Conservation (phyloP, 139 green algal species). For the Coccomyxa sp. region DNA sequence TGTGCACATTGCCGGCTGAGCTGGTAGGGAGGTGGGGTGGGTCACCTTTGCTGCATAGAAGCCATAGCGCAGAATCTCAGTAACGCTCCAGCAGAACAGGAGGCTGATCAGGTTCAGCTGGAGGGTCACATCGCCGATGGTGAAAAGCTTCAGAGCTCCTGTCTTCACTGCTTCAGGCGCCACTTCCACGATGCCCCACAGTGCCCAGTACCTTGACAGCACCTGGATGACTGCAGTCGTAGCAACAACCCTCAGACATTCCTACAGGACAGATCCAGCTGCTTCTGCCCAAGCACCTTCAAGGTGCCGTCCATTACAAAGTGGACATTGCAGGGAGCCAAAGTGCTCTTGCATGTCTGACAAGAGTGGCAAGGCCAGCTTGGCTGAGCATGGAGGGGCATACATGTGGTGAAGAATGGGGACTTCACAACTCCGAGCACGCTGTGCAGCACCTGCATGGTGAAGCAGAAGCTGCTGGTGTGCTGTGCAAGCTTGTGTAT, state of each 20-base stretch:
- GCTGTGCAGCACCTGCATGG: constrained; percentile 64
- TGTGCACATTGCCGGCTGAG: too few relatives aligned
- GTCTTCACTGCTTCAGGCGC: constrained; percentile 36
- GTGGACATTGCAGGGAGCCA: background rate
- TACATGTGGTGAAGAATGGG: constrained; percentile 77
- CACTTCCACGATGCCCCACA: constrained; percentile 78
- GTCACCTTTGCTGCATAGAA: constrained; percentile 86
- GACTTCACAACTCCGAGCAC: constrained; percentile 74
- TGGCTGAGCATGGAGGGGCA: background rate
- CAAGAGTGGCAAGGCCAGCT: background rate
- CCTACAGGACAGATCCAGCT: background rate
- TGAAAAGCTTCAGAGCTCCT: constrained; percentile 12
- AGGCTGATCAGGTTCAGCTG: constrained; percentile 67
- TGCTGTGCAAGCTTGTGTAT: too few relatives aligned
- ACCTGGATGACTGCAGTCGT: constrained; percentile 74
- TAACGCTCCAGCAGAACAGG: constrained; percentile 80
- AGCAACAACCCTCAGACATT: background rate
- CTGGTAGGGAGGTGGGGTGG: too few relatives aligned
- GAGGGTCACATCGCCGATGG: constrained; percentile 16
- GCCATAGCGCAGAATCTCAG: constrained; percentile 87
- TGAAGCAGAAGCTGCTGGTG: background rate
- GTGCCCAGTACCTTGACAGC: constrained; percentile 71
- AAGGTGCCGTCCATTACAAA: too few relatives aligned
- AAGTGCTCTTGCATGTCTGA: background rate
- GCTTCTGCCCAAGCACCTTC: too few relatives aligned